Evolutionary conservation across 208 protist species (phyloP), one percentile per base, ranked within the genome.

Genomic region (Phytomonas sp.): DNA sequence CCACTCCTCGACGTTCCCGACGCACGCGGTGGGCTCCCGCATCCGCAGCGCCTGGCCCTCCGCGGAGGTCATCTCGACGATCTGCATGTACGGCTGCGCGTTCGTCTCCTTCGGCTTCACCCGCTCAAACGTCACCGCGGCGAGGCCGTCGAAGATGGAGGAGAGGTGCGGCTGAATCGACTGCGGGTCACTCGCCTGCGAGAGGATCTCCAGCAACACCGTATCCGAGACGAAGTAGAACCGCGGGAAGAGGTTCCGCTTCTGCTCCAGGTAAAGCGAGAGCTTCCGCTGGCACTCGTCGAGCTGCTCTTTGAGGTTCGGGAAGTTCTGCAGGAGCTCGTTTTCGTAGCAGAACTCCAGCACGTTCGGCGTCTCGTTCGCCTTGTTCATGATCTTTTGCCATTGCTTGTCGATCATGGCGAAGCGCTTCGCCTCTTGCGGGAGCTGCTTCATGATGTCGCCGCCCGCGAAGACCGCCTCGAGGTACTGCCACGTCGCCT

Each of bases 181-280:
- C 70, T 97, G 79, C 70, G 97, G 96, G 76, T 98, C 88, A 68
- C 85, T 93, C 34, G 94, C 93, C 79, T 99, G 97, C 36, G 92
- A 98, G 20, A 99, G 82, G 79, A 99, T 98, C 80, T 99, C 96
- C 31, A 99, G 85, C 68, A 99, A 79, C 75, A 97, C 95, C 59
- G 96, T 93, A 74, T 99, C 97, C 36, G 97, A 99, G 33, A 99
- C 96, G 77, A 99, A 99, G 89, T 99, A 99, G 89, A 99, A 99
- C 51, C 98, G 93, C 29, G 98, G 98, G 87, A 99, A 99, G 11
- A 94, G 77, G 76, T 92, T 91, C 34, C 98, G 89, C 85, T 99
- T 99, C 76, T 94, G 93, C 76, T 99, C 98, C 17, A 99, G 89
- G 82, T 99, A 99, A 31, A 98, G 91, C 13, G 93, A 93, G 23